Evolutionary conservation across 371 early-diverging fungal species (phyloP).

Genomic region (Haplosporangium sp.): DNA sequence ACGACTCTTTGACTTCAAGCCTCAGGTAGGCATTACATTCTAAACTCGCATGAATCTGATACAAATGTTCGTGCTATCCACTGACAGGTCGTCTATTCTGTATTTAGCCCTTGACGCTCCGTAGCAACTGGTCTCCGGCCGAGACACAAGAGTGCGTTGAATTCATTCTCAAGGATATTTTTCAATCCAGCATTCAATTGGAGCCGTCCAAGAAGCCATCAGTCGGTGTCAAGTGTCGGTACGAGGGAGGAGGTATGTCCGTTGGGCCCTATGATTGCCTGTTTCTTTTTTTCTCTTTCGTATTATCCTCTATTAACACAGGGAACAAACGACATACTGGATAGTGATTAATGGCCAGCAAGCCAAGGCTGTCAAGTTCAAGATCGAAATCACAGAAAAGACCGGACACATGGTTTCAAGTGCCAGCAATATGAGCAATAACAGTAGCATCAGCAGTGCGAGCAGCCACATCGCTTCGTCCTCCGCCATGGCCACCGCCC

Average conservation of each 20-base stretch:
- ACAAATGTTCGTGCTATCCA: too few species aligned
- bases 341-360: conserved; percentile 28
- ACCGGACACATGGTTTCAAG: conserved; percentile 12
- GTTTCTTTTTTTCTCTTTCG: background rate
- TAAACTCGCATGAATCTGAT: background rate
- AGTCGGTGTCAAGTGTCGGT: conserved; percentile 61
- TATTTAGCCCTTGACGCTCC: conserved; percentile 28
- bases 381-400: conserved; percentile 59
- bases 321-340: background rate
- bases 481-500: conserved; percentile 31
- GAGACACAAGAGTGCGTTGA: conserved; percentile 54
- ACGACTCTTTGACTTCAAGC: conserved; percentile 49
- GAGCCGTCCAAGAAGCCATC: conserved; percentile 23
- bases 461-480: conserved; percentile 20
- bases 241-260: conserved; percentile 53
- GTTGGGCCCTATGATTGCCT: background rate
- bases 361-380: conserved; percentile 62
- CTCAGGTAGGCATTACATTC: conserved; percentile 8
- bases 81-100: background rate
- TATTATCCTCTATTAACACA: background rate
- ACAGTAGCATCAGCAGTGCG: conserved; percentile 12
- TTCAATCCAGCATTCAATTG: conserved; percentile 20
- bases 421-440: conserved; percentile 16
- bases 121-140: conserved; percentile 30
- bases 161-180: conserved; percentile 22